Base-by-base conservation (phyloP, 2,329 filamentous ascomycete genomes). In the Fusarium pilosicola region DNA sequence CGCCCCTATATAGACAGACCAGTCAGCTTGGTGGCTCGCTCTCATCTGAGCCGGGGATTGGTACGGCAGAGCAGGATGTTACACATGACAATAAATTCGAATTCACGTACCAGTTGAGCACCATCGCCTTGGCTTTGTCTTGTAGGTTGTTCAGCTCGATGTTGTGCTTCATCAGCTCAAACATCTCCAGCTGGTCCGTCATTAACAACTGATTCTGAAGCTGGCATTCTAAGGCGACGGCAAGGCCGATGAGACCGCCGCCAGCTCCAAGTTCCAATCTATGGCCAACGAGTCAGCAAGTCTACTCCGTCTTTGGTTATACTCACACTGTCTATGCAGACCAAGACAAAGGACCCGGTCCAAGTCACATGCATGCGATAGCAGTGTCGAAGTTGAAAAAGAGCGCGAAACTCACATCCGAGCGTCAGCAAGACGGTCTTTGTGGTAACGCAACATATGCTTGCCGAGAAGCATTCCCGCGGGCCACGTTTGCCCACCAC, bases 401-500 rank as follows among this genome's bases (percentile, higher is more conserved):
- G 34, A 69, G 41, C 46, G 63, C 46, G 60, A 68, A 60, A 74
- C 74, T 72, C 59, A 97, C 94, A 97, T 94, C 82, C 90, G 89
- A 73, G 93, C 91, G 65, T 88, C 85, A 65, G 82, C 83, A 72
- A 97, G 82, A 74, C 89, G 85, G n/a, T 88, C 84, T 71, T 85
- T 85, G 76, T 94, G 93, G 79, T 91, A 91, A 59, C 92, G 89
- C 67, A 98, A 86, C 88, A 98, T 89, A 80, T 98, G 97, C 82
- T 92, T 94, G 26, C 93, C 89, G 60, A 99, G 86, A 22, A 96
- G 89, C 90, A 97, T 93, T 17, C 96, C 96, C 2, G 96, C 96
- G 7, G 95, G 96, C 96, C 96, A 98, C 17, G 97, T 88, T 83
- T 97, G 94, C 6, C 96, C 96, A 55, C 96, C 96, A 82, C 96